Conservation (phyloP, 768 basidiomycete species). For the Neoboletus subvelutipes region DNA sequence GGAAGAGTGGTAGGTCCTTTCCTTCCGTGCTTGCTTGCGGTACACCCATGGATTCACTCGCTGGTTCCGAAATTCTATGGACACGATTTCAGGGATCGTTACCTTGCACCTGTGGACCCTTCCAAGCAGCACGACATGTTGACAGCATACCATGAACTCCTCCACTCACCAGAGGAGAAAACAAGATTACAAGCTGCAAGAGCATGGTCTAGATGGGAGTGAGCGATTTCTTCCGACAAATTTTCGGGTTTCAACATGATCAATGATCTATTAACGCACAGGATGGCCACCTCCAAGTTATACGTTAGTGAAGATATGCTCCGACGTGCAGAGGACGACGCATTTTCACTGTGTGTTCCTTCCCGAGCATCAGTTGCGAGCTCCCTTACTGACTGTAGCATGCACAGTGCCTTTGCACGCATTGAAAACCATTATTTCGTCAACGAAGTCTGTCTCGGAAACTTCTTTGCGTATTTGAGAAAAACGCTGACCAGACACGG, state of each 20-base stretch:
- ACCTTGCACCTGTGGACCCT: slow-evolving; percentile 76
- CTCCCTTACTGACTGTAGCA: slow-evolving; percentile 3
- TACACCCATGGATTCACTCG: neutral
- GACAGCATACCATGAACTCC: slow-evolving; percentile 76
- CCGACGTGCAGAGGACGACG: slow-evolving; percentile 65
- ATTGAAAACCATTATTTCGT: slow-evolving; percentile 94
- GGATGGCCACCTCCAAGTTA: slow-evolving; percentile 82
- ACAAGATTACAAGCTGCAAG: slow-evolving; percentile 68
- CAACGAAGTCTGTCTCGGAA: slow-evolving; percentile 53
- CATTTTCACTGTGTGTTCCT: slow-evolving; percentile 66
- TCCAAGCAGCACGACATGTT: slow-evolving; percentile 78
- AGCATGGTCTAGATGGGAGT: slow-evolving; percentile 94
- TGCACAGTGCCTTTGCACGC: slow-evolving; percentile 71
- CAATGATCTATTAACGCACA: slow-evolving; percentile 28
- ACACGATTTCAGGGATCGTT: slow-evolving; percentile 67
- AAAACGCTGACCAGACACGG: slow-evolving; percentile 1
- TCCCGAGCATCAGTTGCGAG: slow-evolving; percentile 5
- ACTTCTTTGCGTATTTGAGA: neutral
- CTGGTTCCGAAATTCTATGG: neutral
- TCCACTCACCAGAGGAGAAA: slow-evolving; percentile 70
- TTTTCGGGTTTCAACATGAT: neutral
- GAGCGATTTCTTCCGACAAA: slow-evolving; percentile 33
- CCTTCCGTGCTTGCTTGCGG: neutral
- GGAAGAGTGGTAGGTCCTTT: slow-evolving; percentile 68
- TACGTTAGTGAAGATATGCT: slow-evolving; percentile 67